Evolutionary conservation across 805 yeast species (phyloP).

Genomic region (Komagataella populi): DNA sequence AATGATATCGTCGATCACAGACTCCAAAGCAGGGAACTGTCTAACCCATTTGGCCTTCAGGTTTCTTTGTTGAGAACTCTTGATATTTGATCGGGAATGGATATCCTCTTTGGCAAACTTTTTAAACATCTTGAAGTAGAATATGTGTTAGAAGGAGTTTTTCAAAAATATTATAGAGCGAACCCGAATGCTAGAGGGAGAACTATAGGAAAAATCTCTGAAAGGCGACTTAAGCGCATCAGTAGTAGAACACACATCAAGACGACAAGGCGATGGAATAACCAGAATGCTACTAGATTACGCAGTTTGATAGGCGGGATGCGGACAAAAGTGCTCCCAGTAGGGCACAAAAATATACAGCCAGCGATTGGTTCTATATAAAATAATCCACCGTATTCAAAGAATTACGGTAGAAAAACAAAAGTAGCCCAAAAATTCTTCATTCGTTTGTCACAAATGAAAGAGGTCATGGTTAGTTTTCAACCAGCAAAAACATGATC

Average conservation of each 20-base stretch:
- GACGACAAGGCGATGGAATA: too few species aligned
- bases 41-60: conserved; percentile 59
- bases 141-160: neutral
- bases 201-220: too few species aligned
- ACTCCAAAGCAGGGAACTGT: conserved; percentile 65
- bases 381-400: neutral
- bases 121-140: conserved; percentile 14
- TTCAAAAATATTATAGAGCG: neutral
- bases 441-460: conserved; percentile 35
- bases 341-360: neutral
- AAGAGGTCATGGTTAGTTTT: conserved; percentile 94
- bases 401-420: neutral
- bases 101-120: conserved; percentile 72
- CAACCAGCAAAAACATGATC: conserved; percentile 99
- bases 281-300: too few species aligned
- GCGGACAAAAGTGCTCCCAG: too few species aligned
- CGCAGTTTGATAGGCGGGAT: too few species aligned
- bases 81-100: conserved; percentile 82
- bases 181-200: neutral
- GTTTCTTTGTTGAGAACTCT: conserved; percentile 90
- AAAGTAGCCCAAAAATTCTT: conserved; percentile 66
- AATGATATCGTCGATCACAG: conserved; percentile 63
- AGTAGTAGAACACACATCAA: too few species aligned
- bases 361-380: neutral
- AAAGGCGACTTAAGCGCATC: too few species aligned